Conservation (phyloP, 176 grass and related monocot species). For the Phoenix roebelenii region DNA sequence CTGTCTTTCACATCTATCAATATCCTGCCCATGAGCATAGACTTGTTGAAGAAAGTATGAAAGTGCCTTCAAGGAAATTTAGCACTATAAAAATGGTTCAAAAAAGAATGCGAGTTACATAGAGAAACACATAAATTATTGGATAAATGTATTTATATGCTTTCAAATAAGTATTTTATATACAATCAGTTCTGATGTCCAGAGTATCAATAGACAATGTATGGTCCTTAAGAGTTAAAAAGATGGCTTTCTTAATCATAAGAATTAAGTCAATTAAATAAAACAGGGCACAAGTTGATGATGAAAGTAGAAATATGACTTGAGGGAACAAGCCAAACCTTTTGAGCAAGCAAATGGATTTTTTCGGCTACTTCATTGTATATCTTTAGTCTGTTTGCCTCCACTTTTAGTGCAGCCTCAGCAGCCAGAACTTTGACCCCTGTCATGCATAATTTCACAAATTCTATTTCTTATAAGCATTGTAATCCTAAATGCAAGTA, state of each 20-base stretch:
- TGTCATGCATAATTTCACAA: conserved; percentile 25
- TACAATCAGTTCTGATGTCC: neutral
- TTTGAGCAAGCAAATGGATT: conserved; percentile 25
- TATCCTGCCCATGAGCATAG: conserved; percentile 20
- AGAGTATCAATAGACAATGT: neutral
- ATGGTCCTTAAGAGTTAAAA: neutral
- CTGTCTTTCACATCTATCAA: conserved; percentile 14
- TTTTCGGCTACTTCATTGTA: conserved; percentile 54
- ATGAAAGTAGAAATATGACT: neutral
- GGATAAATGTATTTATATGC: neutral
- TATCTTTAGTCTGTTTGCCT: conserved; percentile 46
- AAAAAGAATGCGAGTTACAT: neutral
- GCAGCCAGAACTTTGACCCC: conserved; percentile 62
- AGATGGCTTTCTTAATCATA: neutral
- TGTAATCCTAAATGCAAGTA: neutral
- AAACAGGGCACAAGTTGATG: too few species aligned
- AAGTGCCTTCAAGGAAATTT: neutral
- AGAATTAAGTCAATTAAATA: neutral
- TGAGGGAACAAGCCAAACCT: conserved; percentile 32
- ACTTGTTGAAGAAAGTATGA: neutral
- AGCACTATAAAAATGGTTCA: neutral
- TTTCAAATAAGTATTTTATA: neutral
- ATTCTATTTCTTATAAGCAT: neutral
- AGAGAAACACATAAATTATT: neutral
- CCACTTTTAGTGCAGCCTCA: conserved; percentile 59